These are phyloP conservation scores for Phalaenopsis aphrodite DNA, from an alignment of 106 monocot genomes.

Conservation along the genomic window DNA sequence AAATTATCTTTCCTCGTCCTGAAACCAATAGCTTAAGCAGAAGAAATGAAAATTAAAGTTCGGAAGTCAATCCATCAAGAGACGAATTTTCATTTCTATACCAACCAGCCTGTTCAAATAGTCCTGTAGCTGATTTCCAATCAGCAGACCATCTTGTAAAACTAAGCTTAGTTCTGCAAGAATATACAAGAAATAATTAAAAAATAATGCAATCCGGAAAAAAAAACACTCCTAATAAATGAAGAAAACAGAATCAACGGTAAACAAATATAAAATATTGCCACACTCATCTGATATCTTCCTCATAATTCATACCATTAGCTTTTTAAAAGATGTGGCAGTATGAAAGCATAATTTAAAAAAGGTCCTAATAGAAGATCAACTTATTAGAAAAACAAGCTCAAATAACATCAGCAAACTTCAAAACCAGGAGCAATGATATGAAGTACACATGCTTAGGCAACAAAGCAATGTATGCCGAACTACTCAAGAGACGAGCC, in stretches of 20 bases:
- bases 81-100: neutral
- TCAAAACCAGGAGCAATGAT: neutral
- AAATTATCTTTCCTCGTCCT: conserved; percentile 63
- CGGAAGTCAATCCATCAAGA: neutral
- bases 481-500: neutral
- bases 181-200: neutral
- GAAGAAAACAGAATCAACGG: neutral
- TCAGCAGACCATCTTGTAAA: conserved; percentile 30
- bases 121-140: conserved; percentile 19
- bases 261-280: neutral
- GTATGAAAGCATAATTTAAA: neutral
- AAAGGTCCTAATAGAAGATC: neutral
- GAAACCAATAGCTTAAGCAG: conserved; percentile 69
- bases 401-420: neutral
- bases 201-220: neutral
- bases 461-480: neutral
- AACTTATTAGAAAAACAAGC: neutral
- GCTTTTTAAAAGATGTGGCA: neutral
- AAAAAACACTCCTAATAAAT: neutral
- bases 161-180: conserved; percentile 28
- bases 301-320: neutral
- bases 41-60: conserved; percentile 18
- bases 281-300: neutral
- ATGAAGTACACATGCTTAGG: neutral
- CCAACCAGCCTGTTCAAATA: conserved; percentile 26